Percentiles rank a stretch among this genome's conserved stretches.
These are phyloP conservation scores for Wickerhamomyces canadensis DNA, from an alignment of 805 yeast genomes.

Conservation along the genomic window DNA sequence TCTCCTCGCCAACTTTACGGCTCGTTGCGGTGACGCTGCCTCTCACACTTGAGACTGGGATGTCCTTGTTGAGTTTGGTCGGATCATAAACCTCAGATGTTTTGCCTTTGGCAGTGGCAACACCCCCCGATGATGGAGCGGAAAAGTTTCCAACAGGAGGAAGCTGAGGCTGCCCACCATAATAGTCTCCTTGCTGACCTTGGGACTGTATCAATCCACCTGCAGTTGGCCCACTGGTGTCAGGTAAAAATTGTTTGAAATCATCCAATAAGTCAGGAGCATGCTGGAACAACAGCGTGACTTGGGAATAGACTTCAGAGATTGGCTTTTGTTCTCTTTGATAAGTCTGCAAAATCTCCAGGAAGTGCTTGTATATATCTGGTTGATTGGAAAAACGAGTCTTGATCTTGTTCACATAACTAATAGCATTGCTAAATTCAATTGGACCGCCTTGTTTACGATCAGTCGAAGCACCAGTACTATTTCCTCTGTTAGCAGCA, in stretches of 20 bases:
- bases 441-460: constrained; percentile 53
- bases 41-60: constrained; percentile 32
- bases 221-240: constrained; percentile 31
- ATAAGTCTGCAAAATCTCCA: constrained; percentile 93
- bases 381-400: constrained; percentile 92
- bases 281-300: constrained; percentile 78
- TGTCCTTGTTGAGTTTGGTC: constrained; percentile 21
- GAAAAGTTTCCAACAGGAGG: constrained; percentile 91
- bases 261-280: constrained; percentile 95
- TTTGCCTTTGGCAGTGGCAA: constrained; percentile 20
- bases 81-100: constrained; percentile 16
- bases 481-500: constrained; percentile 28
- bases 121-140: constrained; percentile 42
- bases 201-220: constrained; percentile 18
- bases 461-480: constrained; percentile 3
- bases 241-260: constrained; percentile 93
- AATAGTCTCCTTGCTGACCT: constrained; percentile 21
- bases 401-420: constrained; percentile 93
- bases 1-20: constrained; percentile 26
- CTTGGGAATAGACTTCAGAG: constrained; percentile 92
- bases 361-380: constrained; percentile 88
- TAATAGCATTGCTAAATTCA: constrained; percentile 95
- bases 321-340: constrained; percentile 96
- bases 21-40: constrained; percentile 21
- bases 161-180: constrained; percentile 37